These are phyloP conservation scores for Fraxinus velutina DNA, from an alignment of 305 asterid genomes.

Conservation along the genomic window DNA sequence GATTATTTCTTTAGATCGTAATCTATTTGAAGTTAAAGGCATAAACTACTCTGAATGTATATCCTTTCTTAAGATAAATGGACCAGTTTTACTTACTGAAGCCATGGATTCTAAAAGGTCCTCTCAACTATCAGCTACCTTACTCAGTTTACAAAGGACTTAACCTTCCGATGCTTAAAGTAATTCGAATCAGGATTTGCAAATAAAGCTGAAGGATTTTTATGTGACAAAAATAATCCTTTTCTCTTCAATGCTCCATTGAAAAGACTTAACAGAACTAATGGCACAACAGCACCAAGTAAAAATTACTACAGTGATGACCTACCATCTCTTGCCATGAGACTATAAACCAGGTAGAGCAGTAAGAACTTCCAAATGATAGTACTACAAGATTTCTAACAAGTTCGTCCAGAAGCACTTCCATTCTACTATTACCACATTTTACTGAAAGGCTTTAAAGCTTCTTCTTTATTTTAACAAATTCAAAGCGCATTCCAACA, in stretches of 20 bases:
- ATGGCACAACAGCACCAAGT: slow-evolving; percentile 7
- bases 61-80: background rate
- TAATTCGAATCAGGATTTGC: slow-evolving; percentile 3
- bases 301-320: background rate
- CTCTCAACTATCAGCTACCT: background rate
- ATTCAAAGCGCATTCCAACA: background rate
- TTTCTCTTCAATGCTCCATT: background rate
- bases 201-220: slow-evolving; percentile 7
- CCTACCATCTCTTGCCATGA: background rate
- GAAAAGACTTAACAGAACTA: background rate
- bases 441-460: slow-evolving; percentile 4
- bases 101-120: background rate
- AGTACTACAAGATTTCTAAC: background rate
- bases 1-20: background rate
- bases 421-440: background rate
- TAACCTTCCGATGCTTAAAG: background rate
- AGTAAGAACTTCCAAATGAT: background rate
- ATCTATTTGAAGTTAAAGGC: background rate
- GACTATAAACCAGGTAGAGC: background rate
- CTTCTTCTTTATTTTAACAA: slow-evolving; percentile 12
- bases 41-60: background rate
- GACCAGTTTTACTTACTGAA: background rate
- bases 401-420: background rate
- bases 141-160: background rate
- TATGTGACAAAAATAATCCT: background rate